Evolutionary conservation across 495 filamentous ascomycete species (phyloP), one percentile per base, ranked within the genome.

Genomic region (Penicillium ucsense): DNA sequence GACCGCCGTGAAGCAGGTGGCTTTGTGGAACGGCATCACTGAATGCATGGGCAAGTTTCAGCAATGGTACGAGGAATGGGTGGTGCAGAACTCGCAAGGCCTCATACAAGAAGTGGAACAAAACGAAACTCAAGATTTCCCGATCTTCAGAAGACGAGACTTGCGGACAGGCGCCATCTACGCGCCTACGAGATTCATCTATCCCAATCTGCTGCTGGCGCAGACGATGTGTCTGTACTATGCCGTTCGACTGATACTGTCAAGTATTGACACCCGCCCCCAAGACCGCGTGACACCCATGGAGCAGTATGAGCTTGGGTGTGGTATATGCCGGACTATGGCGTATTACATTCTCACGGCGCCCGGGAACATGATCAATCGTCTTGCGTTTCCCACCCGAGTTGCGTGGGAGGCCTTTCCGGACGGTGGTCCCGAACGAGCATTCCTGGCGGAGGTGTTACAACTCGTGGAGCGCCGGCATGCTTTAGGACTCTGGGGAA

Each of bases 321-420:
- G 70, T 40, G 63, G 59, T 2, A 71, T 73, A 45, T 68, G 63
- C 37, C 70, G 68, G n/a, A 61, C 62, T 8, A 46, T 70, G 10
- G 65, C 70, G 42, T 71, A 56, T 51, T 73, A 71, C 43, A 66
- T 73, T 8, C 48, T 62, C 3, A 68, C 53, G 5, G 60, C 68
- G 0, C 65, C 66, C 0, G 68, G 70, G 0, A 71, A 71, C 43
- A 71, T 73, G 70, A 71, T 73, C 47, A 73, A 71, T 46, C 68
- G 70, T 0, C 64, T 73, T n/a, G 68, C 66, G 0, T 71, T 73
- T 34, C 56, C 68, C 0, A 63, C 65, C 5, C 62, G 70, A 3
- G 68, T 73, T 2, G 70, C 68, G 8, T 73, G 68, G 68, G 70
- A 73, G 38, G 65, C 58, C 0, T 65, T 73, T 36, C 65, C 68